A percentile compares a stretch with the other conserved stretches of the same genome.
These are phyloP conservation scores for Galeopsis tetrahit DNA, from an alignment of 257 asterid species.

Conservation along the genomic window DNA sequence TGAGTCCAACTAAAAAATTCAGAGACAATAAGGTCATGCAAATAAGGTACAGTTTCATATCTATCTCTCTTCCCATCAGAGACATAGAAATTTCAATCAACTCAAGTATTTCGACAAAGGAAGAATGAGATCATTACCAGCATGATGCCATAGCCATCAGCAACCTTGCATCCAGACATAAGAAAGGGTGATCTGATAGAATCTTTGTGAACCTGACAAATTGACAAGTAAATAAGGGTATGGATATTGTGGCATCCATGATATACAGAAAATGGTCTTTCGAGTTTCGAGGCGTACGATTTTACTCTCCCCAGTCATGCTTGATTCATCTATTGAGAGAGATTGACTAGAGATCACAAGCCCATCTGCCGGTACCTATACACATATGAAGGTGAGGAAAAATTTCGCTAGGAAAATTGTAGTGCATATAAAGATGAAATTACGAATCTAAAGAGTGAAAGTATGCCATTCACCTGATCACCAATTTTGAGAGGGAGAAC, in stretches of 20 bases:
- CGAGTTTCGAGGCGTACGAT: constrained; percentile 56
- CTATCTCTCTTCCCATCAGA: constrained; percentile 21
- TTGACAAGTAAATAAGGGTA: constrained; percentile 28
- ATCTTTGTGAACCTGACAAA: constrained; percentile 79
- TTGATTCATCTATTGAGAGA: constrained; percentile 92
- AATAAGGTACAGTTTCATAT: not conserved
- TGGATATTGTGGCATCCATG: not conserved
- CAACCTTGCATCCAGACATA: constrained; percentile 97
- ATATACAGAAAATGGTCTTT: constrained; percentile 21
- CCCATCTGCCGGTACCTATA: constrained; percentile 97
- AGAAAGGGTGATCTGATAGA: constrained; percentile 74
- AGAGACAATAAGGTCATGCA: not conserved
- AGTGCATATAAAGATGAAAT: constrained; percentile 2
- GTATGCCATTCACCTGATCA: constrained; percentile 72
- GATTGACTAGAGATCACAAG: constrained; percentile 77
- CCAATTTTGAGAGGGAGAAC: constrained; percentile 94
- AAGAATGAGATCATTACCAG: constrained; percentile 56
- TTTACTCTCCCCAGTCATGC: constrained; percentile 98
- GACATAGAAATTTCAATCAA: constrained; percentile 9
- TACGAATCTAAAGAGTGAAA: constrained; percentile 2
- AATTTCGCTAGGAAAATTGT: not conserved
- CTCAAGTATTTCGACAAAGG: not conserved
- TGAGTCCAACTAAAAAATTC: not conserved
- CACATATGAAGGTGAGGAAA: constrained; percentile 27
- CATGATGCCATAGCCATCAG: constrained; percentile 95